phyloP scores from a whole-genome alignment of 768 basidiomycete species.

The Leucosporidium scottii region DNA sequence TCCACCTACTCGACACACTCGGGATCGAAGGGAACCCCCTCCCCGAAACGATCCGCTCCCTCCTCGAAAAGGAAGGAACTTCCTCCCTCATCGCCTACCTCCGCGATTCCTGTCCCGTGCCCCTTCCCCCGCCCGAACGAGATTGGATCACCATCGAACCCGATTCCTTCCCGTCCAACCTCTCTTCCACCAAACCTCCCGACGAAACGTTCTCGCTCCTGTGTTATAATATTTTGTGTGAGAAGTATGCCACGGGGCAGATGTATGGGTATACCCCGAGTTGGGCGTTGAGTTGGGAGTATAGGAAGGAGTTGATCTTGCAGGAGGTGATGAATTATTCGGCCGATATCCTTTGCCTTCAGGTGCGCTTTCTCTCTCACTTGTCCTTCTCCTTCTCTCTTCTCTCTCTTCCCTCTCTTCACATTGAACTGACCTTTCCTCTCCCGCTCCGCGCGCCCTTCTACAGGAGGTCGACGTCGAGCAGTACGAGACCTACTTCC shows the following conservation, averaged over 20 bases:
- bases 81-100: conserved; percentile 75
- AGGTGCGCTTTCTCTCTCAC: conserved; percentile 41
- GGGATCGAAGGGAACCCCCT: conserved; percentile 97
- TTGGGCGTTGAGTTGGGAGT: conserved; percentile 95
- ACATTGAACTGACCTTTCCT: background rate
- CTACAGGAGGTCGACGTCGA: conserved; percentile 73
- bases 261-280: conserved; percentile 93
- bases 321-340: conserved; percentile 72
- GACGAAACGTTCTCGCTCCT: conserved; percentile 72
- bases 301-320: conserved; percentile 79
- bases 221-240: conserved; percentile 91
- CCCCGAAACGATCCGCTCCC: conserved; percentile 62
- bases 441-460: background rate
- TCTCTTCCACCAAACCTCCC: conserved; percentile 49
- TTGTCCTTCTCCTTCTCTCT: too few species aligned
- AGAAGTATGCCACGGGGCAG: conserved; percentile 75
- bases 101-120: conserved; percentile 85
- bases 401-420: too few species aligned
- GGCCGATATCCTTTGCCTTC: conserved; percentile 85
- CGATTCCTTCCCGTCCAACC: conserved; percentile 40
- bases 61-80: conserved; percentile 94
- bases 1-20: conserved; percentile 85
- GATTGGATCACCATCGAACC: conserved; percentile 50
- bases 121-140: conserved; percentile 71
- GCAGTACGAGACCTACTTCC: conserved; percentile 86